Percentiles rank a stretch among this genome's conserved stretches.
Conservation (phyloP, 1,284 basidiomycete species). For the Sanghuangporus baumii region DNA sequence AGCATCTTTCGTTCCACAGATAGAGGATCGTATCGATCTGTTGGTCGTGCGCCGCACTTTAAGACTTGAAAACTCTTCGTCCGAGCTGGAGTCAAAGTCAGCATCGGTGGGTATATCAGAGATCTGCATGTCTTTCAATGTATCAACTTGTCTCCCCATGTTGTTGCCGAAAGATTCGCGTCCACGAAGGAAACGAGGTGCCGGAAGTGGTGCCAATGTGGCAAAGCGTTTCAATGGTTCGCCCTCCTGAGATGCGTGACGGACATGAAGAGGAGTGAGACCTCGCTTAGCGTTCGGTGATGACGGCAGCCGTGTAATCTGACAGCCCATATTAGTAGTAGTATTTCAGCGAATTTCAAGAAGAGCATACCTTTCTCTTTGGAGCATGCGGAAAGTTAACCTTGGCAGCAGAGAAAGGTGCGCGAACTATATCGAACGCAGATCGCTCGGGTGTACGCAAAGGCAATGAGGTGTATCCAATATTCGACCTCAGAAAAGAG, state of each 20-base stretch:
- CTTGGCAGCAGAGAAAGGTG: slow-evolving; percentile 6
- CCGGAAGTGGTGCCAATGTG: slow-evolving; percentile 16
- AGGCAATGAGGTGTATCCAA: slow-evolving; percentile 16
- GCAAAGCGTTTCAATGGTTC: slow-evolving; percentile 10
- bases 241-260: slow-evolving; percentile 5
- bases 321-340: neutral
- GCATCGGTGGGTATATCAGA: slow-evolving; percentile 11
- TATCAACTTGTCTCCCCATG: slow-evolving; percentile 10
- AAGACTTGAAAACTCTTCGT: slow-evolving; percentile 15
- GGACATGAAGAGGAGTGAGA: slow-evolving; percentile 16
- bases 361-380: slow-evolving; percentile 17
- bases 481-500: slow-evolving; percentile 13
- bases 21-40: slow-evolving; percentile 4
- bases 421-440: neutral
- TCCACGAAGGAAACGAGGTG: slow-evolving; percentile 14
- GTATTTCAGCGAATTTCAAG: neutral
- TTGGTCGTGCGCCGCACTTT: slow-evolving; percentile 6
- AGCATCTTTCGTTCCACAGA: slow-evolving; percentile 44
- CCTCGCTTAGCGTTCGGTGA: slow-evolving; percentile 10
- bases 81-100: slow-evolving; percentile 13
- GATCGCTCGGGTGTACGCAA: slow-evolving; percentile 12
- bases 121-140: slow-evolving; percentile 14
- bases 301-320: slow-evolving; percentile 16
- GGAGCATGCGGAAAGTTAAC: slow-evolving; percentile 15
- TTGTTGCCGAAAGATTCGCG: slow-evolving; percentile 7